Percentiles rank a stretch among this genome's conserved stretches.
These are phyloP conservation scores for Heimioporus punctisporus DNA, from an alignment of 1,284 basidiomycete genomes.

Conservation along the genomic window DNA sequence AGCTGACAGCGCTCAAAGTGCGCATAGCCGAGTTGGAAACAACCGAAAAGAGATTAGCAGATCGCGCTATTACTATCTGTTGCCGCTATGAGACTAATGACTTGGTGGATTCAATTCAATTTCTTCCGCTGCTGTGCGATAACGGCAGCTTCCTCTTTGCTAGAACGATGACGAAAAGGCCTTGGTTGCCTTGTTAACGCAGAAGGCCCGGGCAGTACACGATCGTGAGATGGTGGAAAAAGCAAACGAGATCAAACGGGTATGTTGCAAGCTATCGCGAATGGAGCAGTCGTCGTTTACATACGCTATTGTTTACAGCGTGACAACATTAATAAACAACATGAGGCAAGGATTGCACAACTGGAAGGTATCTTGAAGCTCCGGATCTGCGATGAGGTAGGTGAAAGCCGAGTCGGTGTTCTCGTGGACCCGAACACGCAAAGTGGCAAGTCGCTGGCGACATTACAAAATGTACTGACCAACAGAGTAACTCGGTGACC, in stretches of 20 bases:
- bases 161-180: constrained; percentile 51
- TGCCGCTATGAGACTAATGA: constrained; percentile 41
- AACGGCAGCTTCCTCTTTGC: constrained; percentile 6
- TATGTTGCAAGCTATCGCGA: constrained; percentile 21
- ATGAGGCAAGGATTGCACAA: constrained; percentile 39
- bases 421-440: constrained; percentile 11
- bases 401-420: constrained; percentile 12
- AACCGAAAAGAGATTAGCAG: constrained; percentile 25
- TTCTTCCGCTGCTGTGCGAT: constrained; percentile 6
- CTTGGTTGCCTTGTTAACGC: constrained; percentile 45
- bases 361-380: constrained; percentile 45
- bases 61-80: constrained; percentile 31
- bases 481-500: constrained; percentile 15
- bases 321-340: constrained; percentile 44
- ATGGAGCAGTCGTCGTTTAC: constrained; percentile 3
- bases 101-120: constrained; percentile 37
- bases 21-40: constrained; percentile 33
- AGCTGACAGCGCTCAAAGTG: constrained; percentile 24
- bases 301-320: constrained; percentile 37
- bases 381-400: constrained; percentile 40
- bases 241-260: constrained; percentile 52
- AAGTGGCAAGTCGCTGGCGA: constrained; percentile 10
- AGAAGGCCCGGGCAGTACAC: constrained; percentile 42
- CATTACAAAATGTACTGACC: constrained; percentile 14
- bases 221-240: constrained; percentile 52